These are phyloP conservation scores for Acacia melanoxylon DNA, from an alignment of 306 rosid genomes.

Conservation along the genomic window DNA sequence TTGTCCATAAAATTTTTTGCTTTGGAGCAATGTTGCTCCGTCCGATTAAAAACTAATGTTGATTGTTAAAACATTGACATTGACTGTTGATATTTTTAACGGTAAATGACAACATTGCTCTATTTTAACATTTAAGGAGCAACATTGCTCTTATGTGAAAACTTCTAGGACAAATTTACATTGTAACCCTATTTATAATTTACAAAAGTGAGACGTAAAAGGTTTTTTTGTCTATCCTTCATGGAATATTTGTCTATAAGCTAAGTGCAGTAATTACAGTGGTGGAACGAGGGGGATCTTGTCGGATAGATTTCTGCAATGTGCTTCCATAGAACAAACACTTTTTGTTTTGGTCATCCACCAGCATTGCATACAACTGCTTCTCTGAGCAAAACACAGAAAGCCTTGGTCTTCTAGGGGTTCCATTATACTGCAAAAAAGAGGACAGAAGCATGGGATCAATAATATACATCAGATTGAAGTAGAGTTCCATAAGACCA, in stretches of 20 bases:
- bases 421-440: constrained; percentile 68
- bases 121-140: no score
- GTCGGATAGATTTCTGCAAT: constrained; percentile 65
- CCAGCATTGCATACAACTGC: constrained; percentile 87
- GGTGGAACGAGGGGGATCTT: constrained; percentile 49
- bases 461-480: neutral
- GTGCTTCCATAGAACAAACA: constrained; percentile 87
- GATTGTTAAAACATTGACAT: no score
- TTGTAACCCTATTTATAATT: neutral
- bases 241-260: constrained; percentile 4
- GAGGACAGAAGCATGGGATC: neutral
- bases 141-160: no score
- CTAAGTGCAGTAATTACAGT: constrained; percentile 49
- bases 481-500: constrained; percentile 4
- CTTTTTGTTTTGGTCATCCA: constrained; percentile 81
- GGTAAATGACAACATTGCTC: no score
- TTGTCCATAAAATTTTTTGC: no score
- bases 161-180: no score
- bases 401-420: constrained; percentile 75
- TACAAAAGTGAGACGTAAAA: neutral
- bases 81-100: no score
- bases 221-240: neutral
- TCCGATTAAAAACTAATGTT: no score
- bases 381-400: constrained; percentile 88
- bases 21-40: no score